Conservation (phyloP, 2,329 filamentous ascomycete genomes). For the Fusarium foetens region DNA sequence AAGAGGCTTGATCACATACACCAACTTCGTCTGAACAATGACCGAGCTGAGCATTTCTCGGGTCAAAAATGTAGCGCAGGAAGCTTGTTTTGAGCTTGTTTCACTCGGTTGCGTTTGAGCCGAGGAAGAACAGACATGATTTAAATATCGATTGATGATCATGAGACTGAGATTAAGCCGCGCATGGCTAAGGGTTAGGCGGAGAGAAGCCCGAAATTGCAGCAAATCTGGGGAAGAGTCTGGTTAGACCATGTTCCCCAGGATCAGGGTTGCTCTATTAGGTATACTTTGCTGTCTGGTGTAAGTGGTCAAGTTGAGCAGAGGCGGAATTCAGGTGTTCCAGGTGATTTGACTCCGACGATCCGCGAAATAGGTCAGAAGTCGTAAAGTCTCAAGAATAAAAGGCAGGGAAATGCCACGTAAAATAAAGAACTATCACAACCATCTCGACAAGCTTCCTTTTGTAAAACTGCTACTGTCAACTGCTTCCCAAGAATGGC, state of each 20-base stretch:
- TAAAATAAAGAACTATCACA: not conserved
- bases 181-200: accelerated
- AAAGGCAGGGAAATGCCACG: not conserved
- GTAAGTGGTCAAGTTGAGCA: not conserved
- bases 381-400: not conserved
- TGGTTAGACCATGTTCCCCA: not conserved
- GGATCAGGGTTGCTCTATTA: not conserved
- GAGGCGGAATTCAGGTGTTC: not conserved
- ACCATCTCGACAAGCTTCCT: not conserved
- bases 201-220: not conserved
- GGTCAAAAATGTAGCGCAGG: not conserved
- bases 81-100: not conserved
- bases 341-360: not conserved
- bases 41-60: not conserved
- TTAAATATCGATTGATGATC: not conserved
- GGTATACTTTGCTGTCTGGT: not conserved
- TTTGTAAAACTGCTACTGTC: not conserved
- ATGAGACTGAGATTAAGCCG: not conserved
- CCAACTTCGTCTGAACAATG: not conserved
- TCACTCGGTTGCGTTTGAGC: not conserved
- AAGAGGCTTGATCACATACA: not conserved
- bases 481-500: not conserved
- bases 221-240: not conserved
- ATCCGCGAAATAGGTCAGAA: not conserved
- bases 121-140: accelerated